Base-by-base conservation (phyloP, 2,329 filamentous ascomycete species). In the Neonectria ditissima region DNA sequence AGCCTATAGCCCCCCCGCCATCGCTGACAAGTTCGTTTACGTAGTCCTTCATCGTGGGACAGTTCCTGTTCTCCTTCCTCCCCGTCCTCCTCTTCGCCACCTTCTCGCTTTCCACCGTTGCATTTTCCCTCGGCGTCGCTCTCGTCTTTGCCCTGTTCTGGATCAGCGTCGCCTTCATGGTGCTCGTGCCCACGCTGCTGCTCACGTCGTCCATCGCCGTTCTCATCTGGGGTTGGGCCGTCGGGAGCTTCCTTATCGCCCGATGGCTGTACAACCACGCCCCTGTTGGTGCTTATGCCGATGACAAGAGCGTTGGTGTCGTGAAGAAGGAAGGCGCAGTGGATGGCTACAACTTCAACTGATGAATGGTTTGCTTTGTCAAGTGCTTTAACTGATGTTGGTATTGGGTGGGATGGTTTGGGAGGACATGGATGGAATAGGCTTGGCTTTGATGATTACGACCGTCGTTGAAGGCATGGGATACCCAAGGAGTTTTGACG, bases 171-270 rank as follows among this genome's bases (percentile, higher is more conserved):
- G 91, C 90, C 2, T 80, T 92, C 11, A 75, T 92, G 51, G 75
- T 94, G 43, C 83, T 96, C 16, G 79, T 92, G 0, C 92, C 92
- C 1, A 86, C 88, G 0, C 79, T 95, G 39, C 86, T 92, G 76
- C 76, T 92, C 65, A 89, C 90, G 3, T 87, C 85, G 13, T 84
- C 84, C 51, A 76, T 89, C 22, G 91, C 87, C 5, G 79, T 89
- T 1, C 84, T 90, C 63, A 78, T 91, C 65, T 95, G 92, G 87
- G 78, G 86, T 18, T 92, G 89, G 88, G 88, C 84, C 8, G 79
- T 91, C 9, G 86, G 83, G 14, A 85, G 84, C 51, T 94, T 89
- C 75, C 34, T 85, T 54, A 72, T 81, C 41, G 80, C 78, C 4
- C 80, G 80, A 53, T 85, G 82, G 79, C 58, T 83, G 13, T 88